A percentile compares a stretch with the other conserved stretches of the same genome.
These are phyloP conservation scores for Teratosphaeria viscida DNA, from an alignment of 2,329 filamentous ascomycete genomes.

Conservation along the genomic window DNA sequence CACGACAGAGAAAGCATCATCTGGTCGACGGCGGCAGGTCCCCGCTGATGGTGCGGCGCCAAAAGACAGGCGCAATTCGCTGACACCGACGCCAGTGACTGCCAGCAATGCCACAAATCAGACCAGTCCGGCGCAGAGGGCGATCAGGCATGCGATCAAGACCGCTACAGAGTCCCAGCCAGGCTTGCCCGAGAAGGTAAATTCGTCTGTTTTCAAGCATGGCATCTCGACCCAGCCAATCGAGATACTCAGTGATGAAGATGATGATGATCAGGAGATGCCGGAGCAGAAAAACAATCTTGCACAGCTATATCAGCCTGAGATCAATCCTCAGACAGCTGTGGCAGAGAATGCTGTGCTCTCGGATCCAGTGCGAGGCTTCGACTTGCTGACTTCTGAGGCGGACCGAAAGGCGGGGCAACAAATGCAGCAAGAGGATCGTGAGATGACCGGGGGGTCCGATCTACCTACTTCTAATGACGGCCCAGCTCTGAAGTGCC, in stretches of 20 bases:
- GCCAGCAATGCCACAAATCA: background rate
- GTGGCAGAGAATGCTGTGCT: too few species aligned
- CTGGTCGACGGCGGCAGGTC: background rate
- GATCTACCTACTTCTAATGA: slow-evolving; percentile 1
- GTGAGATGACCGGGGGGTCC: background rate
- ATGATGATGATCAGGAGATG: background rate
- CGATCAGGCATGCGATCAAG: background rate
- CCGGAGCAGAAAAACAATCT: background rate
- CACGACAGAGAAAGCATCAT: background rate
- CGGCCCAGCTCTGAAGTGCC: background rate
- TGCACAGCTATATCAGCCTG: too few species aligned
- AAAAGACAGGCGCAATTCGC: background rate
- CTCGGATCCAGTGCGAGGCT: background rate
- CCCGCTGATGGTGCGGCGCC: background rate
- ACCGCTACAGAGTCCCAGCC: background rate
- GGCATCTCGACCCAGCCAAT: background rate
- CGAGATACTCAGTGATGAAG: background rate
- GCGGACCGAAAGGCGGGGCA: slow-evolving; percentile 13
- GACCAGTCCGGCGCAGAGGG: background rate
- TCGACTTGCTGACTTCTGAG: slow-evolving; percentile 12
- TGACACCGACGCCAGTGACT: background rate
- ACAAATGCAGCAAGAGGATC: slow-evolving; percentile 10
- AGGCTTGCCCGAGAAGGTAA: background rate
- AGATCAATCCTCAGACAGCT: too few species aligned
- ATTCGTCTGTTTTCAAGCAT: background rate